Evolutionary conservation across 2,329 filamentous ascomycete species (phyloP).

Genomic region (Ophiocordyceps polyrhachis-furcata): DNA sequence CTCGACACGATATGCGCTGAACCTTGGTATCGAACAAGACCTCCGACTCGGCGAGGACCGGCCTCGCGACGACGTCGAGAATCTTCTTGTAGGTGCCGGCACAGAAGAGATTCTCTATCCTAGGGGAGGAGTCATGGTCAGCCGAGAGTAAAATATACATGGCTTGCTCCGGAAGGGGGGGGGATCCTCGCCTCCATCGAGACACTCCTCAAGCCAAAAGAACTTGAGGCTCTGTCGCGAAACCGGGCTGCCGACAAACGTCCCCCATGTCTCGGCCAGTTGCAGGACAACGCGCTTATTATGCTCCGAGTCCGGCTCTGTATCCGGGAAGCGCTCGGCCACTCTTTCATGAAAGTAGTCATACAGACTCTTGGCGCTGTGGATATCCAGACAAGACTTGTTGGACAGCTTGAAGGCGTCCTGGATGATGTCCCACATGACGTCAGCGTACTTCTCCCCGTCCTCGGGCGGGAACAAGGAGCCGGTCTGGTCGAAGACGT

Average conservation of each 20-base stretch:
- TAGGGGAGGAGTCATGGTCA: background rate
- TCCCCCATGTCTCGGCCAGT: slow-evolving; percentile 48
- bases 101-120: slow-evolving; percentile 38
- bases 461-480: slow-evolving; percentile 25
- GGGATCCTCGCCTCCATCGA: slow-evolving; percentile 41
- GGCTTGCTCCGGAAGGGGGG: background rate
- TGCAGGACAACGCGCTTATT: slow-evolving; percentile 27
- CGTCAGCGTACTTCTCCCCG: slow-evolving; percentile 25
- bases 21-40: slow-evolving; percentile 33
- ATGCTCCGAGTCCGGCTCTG: slow-evolving; percentile 18
- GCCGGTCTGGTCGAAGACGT: slow-evolving; percentile 39
- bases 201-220: slow-evolving; percentile 63
- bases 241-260: slow-evolving; percentile 48
- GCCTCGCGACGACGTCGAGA: slow-evolving; percentile 36
- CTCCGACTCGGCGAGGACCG: slow-evolving; percentile 33
- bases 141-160: background rate
- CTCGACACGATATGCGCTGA: slow-evolving; percentile 19
- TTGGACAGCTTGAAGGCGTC: slow-evolving; percentile 51
- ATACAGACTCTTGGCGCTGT: slow-evolving; percentile 25
- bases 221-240: slow-evolving; percentile 51
- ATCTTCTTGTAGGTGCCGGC: slow-evolving; percentile 40
- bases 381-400: slow-evolving; percentile 28
- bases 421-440: slow-evolving; percentile 51
- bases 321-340: slow-evolving; percentile 24
- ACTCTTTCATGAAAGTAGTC: slow-evolving; percentile 34